Percentiles rank a stretch among this genome's conserved stretches.
phyloP scores from a whole-genome alignment of 345 rosid species.

The Theobroma cacao region DNA sequence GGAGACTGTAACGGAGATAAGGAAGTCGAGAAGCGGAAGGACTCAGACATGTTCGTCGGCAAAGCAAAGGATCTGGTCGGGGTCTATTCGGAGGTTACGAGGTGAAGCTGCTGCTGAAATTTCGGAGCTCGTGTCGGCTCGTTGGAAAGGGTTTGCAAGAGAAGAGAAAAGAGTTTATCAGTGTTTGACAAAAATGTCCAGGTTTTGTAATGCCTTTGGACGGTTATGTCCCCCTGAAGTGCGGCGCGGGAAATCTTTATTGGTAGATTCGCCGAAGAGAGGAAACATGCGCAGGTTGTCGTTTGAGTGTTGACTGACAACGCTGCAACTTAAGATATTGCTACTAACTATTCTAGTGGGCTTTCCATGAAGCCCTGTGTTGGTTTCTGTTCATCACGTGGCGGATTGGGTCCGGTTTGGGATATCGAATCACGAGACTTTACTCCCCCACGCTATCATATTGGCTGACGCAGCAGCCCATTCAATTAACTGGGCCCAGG shows the following conservation, averaged over 20 bases:
- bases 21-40: slow-evolving; percentile 37
- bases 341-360: too few species aligned
- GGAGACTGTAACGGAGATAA: slow-evolving; percentile 5
- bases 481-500: neutral
- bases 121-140: neutral
- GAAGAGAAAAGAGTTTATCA: neutral
- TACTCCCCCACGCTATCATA: too few species aligned
- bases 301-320: neutral
- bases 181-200: slow-evolving; percentile 4
- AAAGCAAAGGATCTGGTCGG: neutral
- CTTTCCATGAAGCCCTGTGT: neutral
- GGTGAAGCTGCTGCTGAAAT: neutral
- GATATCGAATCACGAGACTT: too few species aligned
- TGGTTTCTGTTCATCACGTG: neutral
- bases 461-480: too few species aligned
- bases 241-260: neutral
- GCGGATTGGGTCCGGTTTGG: neutral
- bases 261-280: neutral
- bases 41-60: slow-evolving; percentile 30
- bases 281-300: neutral
- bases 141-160: neutral
- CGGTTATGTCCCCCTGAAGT: neutral
- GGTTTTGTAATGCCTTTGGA: neutral
- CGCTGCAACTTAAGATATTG: too few species aligned
- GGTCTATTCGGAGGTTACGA: neutral